Evolutionary conservation across 495 filamentous ascomycete genomes (phyloP).

Genomic region (Bacidia rubella): DNA sequence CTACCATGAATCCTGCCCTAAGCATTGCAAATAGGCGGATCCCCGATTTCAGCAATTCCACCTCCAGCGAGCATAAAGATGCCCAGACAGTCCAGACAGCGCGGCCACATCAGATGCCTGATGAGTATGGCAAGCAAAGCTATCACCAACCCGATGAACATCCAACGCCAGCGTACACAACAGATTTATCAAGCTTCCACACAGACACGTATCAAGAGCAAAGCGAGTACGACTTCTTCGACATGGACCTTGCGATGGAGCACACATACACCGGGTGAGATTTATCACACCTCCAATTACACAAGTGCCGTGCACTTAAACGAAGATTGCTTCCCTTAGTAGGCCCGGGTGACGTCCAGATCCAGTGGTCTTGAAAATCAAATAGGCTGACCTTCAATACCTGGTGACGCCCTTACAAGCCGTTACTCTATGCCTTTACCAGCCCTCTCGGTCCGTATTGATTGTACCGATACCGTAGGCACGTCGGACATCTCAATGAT

Average conservation of each 20-base stretch:
- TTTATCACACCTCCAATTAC: no score
- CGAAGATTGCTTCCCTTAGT: no score
- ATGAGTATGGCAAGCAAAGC: not conserved
- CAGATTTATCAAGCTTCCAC: not conserved
- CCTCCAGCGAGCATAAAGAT: not conserved
- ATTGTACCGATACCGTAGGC: no score
- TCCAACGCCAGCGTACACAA: not conserved
- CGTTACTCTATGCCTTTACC: no score
- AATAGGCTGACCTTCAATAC: no score
- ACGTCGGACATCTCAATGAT: no score
- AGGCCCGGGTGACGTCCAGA: no score
- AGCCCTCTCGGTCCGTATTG: no score
- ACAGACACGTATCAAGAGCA: not conserved
- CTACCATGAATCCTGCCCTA: slow-evolving; percentile 43
- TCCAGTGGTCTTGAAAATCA: no score
- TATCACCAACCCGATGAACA: not conserved
- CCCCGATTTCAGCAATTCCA: no score
- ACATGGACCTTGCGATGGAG: not conserved
- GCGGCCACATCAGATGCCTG: not conserved
- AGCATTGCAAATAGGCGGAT: not conserved
- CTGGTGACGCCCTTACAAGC: no score
- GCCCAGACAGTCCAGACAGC: not conserved
- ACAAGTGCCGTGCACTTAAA: no score
- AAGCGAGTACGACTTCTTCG: not conserved
- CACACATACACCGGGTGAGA: not conserved